phyloP scores from a whole-genome alignment of 768 basidiomycete species.

The Arthromyces matolae region DNA sequence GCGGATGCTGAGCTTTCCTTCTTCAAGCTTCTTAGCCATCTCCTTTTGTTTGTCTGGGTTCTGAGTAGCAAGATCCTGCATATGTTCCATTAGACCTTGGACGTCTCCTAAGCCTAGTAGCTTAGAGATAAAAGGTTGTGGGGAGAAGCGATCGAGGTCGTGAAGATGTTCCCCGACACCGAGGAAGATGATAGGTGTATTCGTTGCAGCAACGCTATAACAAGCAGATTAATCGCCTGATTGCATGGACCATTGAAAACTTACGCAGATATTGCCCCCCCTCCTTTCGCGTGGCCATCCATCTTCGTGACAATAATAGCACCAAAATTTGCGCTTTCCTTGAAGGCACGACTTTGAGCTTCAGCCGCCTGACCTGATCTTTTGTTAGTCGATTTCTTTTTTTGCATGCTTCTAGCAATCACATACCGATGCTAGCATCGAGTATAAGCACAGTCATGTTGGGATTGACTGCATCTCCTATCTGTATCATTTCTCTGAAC shows the following conservation, averaged over 20 bases:
- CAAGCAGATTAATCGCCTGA: too few species aligned
- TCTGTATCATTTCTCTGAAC: slow-evolving; percentile 98
- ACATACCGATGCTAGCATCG: slow-evolving; percentile 90
- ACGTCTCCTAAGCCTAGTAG: slow-evolving; percentile 93
- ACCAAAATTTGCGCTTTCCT: slow-evolving; percentile 95
- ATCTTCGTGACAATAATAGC: slow-evolving; percentile 99
- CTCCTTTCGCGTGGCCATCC: slow-evolving; percentile 98
- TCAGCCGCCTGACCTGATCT: slow-evolving; percentile 90
- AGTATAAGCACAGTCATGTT: slow-evolving; percentile 95
- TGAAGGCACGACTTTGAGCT: slow-evolving; percentile 93
- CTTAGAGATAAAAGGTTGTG: slow-evolving; percentile 96
- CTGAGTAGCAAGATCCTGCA: slow-evolving; percentile 91
- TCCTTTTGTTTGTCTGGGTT: slow-evolving; percentile 98
- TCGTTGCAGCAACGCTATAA: slow-evolving; percentile 97
- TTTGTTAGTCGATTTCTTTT: slow-evolving; percentile 4
- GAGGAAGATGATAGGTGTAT: slow-evolving; percentile 97
- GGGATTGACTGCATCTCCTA: slow-evolving; percentile 88
- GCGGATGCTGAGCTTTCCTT: slow-evolving; percentile 93
- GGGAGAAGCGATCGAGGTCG: slow-evolving; percentile 93
- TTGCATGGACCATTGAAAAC: too few species aligned
- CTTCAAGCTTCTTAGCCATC: slow-evolving; percentile 95
- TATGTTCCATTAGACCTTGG: slow-evolving; percentile 96
- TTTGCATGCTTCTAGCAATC: neutral
- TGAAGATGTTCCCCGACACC: slow-evolving; percentile 98
- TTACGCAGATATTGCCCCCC: slow-evolving; percentile 98